A percentile compares a stretch with the other conserved stretches of the same genome.
Evolutionary conservation across 768 basidiomycete genomes (phyloP).

Genomic region (Pisolithus tinctorius): DNA sequence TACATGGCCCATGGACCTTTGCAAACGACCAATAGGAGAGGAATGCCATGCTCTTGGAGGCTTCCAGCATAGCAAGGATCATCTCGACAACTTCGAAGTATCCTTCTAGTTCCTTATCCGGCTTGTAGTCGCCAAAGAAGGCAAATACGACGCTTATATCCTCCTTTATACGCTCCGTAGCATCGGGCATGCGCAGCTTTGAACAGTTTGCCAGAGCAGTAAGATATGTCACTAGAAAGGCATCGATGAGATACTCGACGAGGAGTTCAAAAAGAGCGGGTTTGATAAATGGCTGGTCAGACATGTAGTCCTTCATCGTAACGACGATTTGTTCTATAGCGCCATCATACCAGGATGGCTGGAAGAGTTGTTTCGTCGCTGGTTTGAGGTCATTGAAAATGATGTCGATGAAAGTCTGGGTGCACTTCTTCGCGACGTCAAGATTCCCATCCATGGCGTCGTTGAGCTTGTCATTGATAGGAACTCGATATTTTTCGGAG

Average conservation of each 20-base stretch:
- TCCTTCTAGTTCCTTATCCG: slow-evolving; percentile 69
- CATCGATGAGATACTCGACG: slow-evolving; percentile 86
- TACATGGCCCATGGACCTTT: slow-evolving; percentile 87
- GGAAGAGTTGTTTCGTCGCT: slow-evolving; percentile 80
- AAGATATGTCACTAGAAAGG: slow-evolving; percentile 86
- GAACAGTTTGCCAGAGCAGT: slow-evolving; percentile 77
- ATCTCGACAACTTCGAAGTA: slow-evolving; percentile 85
- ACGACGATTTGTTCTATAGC: slow-evolving; percentile 84
- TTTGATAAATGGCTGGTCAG: slow-evolving; percentile 89
- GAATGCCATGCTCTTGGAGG: slow-evolving; percentile 85
- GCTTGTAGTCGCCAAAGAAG: slow-evolving; percentile 78
- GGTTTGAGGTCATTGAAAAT: slow-evolving; percentile 93
- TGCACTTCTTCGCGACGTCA: slow-evolving; percentile 97
- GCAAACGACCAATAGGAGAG: slow-evolving; percentile 93
- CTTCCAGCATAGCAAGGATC: slow-evolving; percentile 73
- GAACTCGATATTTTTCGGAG: slow-evolving; percentile 80
- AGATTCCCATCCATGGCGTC: slow-evolving; percentile 97
- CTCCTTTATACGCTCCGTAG: slow-evolving; percentile 73
- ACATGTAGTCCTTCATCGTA: slow-evolving; percentile 94
- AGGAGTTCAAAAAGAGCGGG: slow-evolving; percentile 85
- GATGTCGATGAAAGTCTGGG: slow-evolving; percentile 87
- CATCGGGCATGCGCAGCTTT: slow-evolving; percentile 82
- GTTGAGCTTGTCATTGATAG: slow-evolving; percentile 83
- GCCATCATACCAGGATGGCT: slow-evolving; percentile 83
- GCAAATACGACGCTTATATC: slow-evolving; percentile 74